Conservation (phyloP, 2,329 filamentous ascomycete species). For the Exophiala bonariae region DNA sequence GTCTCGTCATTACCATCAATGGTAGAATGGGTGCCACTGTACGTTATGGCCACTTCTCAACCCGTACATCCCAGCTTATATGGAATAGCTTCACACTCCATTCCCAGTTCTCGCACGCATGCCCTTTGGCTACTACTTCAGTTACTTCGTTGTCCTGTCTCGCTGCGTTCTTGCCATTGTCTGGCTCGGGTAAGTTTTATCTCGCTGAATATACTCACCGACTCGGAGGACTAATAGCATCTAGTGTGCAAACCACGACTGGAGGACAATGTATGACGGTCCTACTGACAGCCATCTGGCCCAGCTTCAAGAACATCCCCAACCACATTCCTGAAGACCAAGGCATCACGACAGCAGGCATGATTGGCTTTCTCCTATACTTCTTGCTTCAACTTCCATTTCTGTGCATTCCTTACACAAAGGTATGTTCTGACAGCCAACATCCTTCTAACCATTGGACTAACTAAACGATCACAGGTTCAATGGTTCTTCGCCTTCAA, state of each 20-base stretch:
- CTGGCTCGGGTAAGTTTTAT: slow-evolving; percentile 45
- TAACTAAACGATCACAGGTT: slow-evolving; percentile 12
- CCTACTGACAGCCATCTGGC: slow-evolving; percentile 47
- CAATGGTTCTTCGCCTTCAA: slow-evolving; percentile 27
- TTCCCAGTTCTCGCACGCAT: slow-evolving; percentile 59
- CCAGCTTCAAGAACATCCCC: slow-evolving; percentile 43
- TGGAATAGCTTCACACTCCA: slow-evolving; percentile 42
- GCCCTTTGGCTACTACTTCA: slow-evolving; percentile 59
- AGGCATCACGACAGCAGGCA: slow-evolving; percentile 47
- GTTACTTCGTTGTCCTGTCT: slow-evolving; percentile 55
- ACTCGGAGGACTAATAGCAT: slow-evolving; percentile 35
- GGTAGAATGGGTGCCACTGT: slow-evolving; percentile 52
- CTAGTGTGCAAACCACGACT: slow-evolving; percentile 24
- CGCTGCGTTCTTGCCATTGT: slow-evolving; percentile 57
- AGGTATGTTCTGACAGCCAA: slow-evolving; percentile 6
- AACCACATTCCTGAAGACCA: slow-evolving; percentile 43
- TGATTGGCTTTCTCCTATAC: slow-evolving; percentile 47
- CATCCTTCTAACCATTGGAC: not conserved
- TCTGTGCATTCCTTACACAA: slow-evolving; percentile 36
- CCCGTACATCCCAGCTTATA: slow-evolving; percentile 35
- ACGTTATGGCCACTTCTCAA: slow-evolving; percentile 10
- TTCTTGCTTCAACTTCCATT: slow-evolving; percentile 48
- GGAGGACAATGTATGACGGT: slow-evolving; percentile 25
- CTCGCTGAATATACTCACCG: slow-evolving; percentile 52
- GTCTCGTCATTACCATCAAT: slow-evolving; percentile 61